Evolutionary conservation across 192 early-diverging fungal species (phyloP).

Genomic region (Polychytrium aggregatum): DNA sequence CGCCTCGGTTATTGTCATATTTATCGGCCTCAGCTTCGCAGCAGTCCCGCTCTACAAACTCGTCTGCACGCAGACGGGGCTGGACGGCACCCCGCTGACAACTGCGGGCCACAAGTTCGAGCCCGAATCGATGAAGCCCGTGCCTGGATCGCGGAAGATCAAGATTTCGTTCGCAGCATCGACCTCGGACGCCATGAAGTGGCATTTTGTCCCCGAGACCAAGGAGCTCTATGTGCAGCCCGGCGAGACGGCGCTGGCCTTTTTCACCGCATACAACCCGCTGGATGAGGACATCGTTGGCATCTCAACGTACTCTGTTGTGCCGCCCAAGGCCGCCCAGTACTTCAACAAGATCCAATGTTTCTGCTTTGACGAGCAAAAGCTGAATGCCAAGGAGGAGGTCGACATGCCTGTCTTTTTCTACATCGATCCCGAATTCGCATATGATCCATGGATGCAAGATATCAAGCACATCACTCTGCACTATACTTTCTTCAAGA

Average conservation of each 20-base stretch:
- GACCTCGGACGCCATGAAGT: slow-evolving; percentile 66
- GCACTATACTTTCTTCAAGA: slow-evolving; percentile 92
- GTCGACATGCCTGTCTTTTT: slow-evolving; percentile 87
- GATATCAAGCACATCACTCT: slow-evolving; percentile 87
- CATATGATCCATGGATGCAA: slow-evolving; percentile 86
- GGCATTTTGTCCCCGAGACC: slow-evolving; percentile 86
- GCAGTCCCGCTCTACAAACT: slow-evolving; percentile 92
- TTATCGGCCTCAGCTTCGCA: slow-evolving; percentile 80
- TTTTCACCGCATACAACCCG: slow-evolving; percentile 86
- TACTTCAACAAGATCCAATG: slow-evolving; percentile 99
- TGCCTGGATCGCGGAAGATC: slow-evolving; percentile 49
- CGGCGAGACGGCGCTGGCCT: slow-evolving; percentile 92
- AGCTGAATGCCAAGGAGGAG: slow-evolving; percentile 73
- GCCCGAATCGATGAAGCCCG: slow-evolving; percentile 47
- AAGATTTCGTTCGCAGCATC: slow-evolving; percentile 50
- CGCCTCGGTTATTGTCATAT: slow-evolving; percentile 66
- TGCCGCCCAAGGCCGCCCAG: slow-evolving; percentile 79
- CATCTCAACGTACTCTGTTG: slow-evolving; percentile 93
- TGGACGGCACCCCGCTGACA: slow-evolving; percentile 79
- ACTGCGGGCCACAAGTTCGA: slow-evolving; percentile 44
- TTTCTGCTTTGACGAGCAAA: slow-evolving; percentile 99
- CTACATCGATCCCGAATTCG: slow-evolving; percentile 95
- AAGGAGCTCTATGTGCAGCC: slow-evolving; percentile 79
- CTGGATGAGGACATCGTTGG: slow-evolving; percentile 82
- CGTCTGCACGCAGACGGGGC: slow-evolving; percentile 86